These are phyloP conservation scores for Starmerella scarabaei DNA, from an alignment of 805 yeast genomes.

Conservation along the genomic window DNA sequence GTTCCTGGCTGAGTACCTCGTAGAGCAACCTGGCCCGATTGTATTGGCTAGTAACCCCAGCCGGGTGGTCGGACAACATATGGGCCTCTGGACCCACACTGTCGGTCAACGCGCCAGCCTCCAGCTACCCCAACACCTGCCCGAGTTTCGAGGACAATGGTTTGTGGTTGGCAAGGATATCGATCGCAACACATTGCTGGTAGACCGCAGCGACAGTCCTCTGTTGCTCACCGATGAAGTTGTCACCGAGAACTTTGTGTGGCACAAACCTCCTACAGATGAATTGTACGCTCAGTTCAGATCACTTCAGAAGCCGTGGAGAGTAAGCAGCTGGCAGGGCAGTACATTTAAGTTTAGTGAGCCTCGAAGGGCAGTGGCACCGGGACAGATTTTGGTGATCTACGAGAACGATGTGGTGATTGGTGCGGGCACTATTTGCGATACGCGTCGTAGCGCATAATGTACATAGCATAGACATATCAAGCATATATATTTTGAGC, in stretches of 20 bases:
- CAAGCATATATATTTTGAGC: no score
- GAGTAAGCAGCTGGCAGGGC: slow-evolving; percentile 24
- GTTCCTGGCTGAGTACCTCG: slow-evolving; percentile 63
- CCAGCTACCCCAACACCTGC: slow-evolving; percentile 82
- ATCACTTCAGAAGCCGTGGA: slow-evolving; percentile 53
- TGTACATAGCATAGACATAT: neutral
- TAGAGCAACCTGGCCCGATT: slow-evolving; percentile 63
- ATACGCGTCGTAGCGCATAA: neutral
- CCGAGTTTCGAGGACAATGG: slow-evolving; percentile 67
- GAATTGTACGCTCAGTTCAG: slow-evolving; percentile 48
- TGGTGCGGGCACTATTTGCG: slow-evolving; percentile 34
- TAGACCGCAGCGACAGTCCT: slow-evolving; percentile 59
- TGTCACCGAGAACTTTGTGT: slow-evolving; percentile 36
- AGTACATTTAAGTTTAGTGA: slow-evolving; percentile 31
- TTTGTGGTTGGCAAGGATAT: slow-evolving; percentile 60
- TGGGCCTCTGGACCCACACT: slow-evolving; percentile 90
- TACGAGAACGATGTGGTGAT: slow-evolving; percentile 54
- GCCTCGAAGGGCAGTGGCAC: slow-evolving; percentile 62
- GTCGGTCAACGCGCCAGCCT: slow-evolving; percentile 76
- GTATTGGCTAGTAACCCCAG: slow-evolving; percentile 59
- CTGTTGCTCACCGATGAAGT: slow-evolving; percentile 39
- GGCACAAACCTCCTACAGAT: slow-evolving; percentile 27
- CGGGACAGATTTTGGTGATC: slow-evolving; percentile 74
- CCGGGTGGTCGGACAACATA: slow-evolving; percentile 55
- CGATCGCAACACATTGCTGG: slow-evolving; percentile 57